Conservation (phyloP, 768 basidiomycete species). For the Tubosaeta brunneosetosa region DNA sequence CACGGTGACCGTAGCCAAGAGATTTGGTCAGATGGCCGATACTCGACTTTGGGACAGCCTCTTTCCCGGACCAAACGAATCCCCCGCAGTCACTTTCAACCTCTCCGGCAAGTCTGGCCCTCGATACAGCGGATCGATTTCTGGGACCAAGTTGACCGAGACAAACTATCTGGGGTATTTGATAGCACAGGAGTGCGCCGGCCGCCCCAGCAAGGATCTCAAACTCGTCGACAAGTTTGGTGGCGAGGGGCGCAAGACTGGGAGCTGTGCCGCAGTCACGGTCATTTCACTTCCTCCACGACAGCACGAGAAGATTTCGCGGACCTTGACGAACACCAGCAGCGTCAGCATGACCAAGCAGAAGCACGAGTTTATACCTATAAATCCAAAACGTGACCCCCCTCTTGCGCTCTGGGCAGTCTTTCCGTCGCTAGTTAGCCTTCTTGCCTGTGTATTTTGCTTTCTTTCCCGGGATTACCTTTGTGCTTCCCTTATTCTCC, state of each 20-base stretch:
- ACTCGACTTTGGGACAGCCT: constrained; percentile 27
- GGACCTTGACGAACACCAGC: neutral
- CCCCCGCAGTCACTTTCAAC: constrained; percentile 24
- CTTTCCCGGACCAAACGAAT: constrained; percentile 29
- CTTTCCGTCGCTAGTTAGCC: constrained; percentile 23
- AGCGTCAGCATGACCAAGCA: neutral
- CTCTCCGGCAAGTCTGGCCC: constrained; percentile 39
- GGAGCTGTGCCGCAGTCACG: constrained; percentile 12
- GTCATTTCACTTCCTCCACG: constrained; percentile 11
- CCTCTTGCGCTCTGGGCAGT: constrained; percentile 13
- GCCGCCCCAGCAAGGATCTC: neutral
- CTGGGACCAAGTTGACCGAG: constrained; percentile 46
- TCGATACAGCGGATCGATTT: constrained; percentile 72
- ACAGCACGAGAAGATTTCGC: neutral
- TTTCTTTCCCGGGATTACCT: constrained; percentile 19
- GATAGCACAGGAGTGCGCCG: constrained; percentile 23
- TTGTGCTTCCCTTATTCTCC: constrained; percentile 27
- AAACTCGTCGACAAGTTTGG: neutral
- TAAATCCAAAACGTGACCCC: constrained; percentile 4
- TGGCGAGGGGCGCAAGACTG: constrained; percentile 9
- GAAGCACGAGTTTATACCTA: constrained; percentile 4
- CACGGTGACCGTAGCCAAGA: constrained; percentile 26
- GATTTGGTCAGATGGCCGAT: constrained; percentile 29
- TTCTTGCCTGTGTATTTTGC: constrained; percentile 18
- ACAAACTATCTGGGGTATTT: constrained; percentile 57